Evolutionary conservation across 345 rosid genomes (phyloP), one percentile per base, ranked within the genome.

Genomic region (Moricandia arvensis): DNA sequence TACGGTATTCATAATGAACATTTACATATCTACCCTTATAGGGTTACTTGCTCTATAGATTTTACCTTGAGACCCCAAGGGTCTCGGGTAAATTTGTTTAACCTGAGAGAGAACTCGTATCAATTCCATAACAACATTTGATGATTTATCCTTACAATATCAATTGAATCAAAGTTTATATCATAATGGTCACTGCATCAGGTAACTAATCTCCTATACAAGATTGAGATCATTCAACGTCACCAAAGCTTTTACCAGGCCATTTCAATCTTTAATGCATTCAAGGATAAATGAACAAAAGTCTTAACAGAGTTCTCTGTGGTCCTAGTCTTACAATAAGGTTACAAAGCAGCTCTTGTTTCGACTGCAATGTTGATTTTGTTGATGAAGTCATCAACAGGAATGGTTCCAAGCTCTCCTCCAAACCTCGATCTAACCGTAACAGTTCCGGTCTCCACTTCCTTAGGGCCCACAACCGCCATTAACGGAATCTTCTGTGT

Each of bases 381-480:
- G 75, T 75, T 34, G 68, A 88, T 82, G 76, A 94, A 90, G n/a
- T 89, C 92, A 76, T 88, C 89, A 67, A 88, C 67, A 34, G 37
- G n/a, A 74, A 91, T 82, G 71, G 85, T 90, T 72, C 97, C 98
- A 11, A 91, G 84, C 82, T 91, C 97, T 69, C 92, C 96, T n/a
- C 86, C 86, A 71, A 80, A 86, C 83, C 98, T 85, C 29, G 98
- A 91, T 74, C 98, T 85, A 55, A 94, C 82, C 0, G 97, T 90
- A 35, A 90, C 89, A 12, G 86, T 86, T 59, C n/a, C 82, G 0
- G 86, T 83, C 76, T 89, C 97, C 2, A 83, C 92, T 86, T 94
- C 98, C 76, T 89, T 91, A 10, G 97, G 89, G 7, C 98, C 97
- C 0, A 94, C 88, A 26, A 94, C 97, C 2, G 90, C 98, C 98